Evolutionary conservation across 2,329 filamentous ascomycete genomes (phyloP).

Genomic region (Domatiomyces catenatus): DNA sequence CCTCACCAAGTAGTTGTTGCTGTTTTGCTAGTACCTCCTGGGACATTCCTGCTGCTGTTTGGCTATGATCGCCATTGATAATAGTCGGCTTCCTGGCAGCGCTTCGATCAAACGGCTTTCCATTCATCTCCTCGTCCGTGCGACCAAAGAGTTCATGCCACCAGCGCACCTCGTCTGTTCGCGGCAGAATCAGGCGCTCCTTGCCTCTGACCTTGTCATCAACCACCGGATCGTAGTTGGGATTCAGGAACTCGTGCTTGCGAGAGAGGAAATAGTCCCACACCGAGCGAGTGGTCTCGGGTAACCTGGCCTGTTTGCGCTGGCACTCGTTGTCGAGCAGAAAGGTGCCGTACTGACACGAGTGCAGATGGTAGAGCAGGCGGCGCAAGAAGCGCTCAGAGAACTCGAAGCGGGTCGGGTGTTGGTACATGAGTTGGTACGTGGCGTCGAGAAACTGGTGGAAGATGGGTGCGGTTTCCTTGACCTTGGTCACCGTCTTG

Average conservation of each 20-base stretch:
- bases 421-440: constrained; percentile 74
- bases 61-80: background rate
- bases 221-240: constrained; percentile 56
- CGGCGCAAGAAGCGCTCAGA: constrained; percentile 85
- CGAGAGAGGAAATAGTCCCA: constrained; percentile 91
- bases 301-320: constrained; percentile 52
- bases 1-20: no score
- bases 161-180: constrained; percentile 68
- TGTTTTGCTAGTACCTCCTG: no score
- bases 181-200: constrained; percentile 72
- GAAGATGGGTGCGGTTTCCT: constrained; percentile 89
- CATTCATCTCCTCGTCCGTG: constrained; percentile 83
- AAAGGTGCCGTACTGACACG: constrained; percentile 94
- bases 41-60: no score
- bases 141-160: constrained; percentile 82
- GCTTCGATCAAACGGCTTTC: constrained; percentile 1
- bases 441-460: constrained; percentile 94
- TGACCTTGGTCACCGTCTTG: constrained; percentile 60
- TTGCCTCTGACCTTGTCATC: constrained; percentile 67
- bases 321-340: constrained; percentile 91
- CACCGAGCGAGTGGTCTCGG: constrained; percentile 64
- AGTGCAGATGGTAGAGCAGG: constrained; percentile 83
- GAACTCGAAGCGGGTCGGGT: constrained; percentile 83
- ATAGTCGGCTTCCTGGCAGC: background rate
- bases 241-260: constrained; percentile 66